phyloP scores from a whole-genome alignment of 768 basidiomycete genomes.

The Lactarius sp. region DNA sequence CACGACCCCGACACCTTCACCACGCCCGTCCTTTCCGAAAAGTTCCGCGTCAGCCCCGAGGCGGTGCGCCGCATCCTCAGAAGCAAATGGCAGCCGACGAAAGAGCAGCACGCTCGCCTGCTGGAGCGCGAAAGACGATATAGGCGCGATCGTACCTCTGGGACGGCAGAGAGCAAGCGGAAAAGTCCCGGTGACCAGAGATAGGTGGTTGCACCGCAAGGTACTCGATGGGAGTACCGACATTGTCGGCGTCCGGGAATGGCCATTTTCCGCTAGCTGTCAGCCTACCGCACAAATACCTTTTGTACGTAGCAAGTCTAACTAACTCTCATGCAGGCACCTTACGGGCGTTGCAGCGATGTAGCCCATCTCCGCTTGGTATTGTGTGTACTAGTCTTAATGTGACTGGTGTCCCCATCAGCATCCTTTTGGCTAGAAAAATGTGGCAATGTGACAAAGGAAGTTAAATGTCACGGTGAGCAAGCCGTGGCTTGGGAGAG shows the following conservation, averaged over 20 bases:
- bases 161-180: neutral
- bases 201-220: neutral
- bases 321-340: neutral
- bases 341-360: neutral
- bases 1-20: constrained; percentile 41
- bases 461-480: neutral
- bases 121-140: constrained; percentile 30
- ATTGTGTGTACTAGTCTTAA: neutral
- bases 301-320: constrained; percentile 1
- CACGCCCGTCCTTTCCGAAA: constrained; percentile 40
- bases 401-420: neutral
- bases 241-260: neutral
- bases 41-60: constrained; percentile 49
- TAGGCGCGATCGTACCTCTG: constrained; percentile 25
- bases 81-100: constrained; percentile 40
- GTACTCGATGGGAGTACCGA: neutral
- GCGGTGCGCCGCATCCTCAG: constrained; percentile 47
- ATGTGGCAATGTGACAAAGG: neutral
- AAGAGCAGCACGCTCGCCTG: constrained; percentile 32
- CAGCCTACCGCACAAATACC: neutral
- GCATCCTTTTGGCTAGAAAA: neutral
- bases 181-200: neutral
- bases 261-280: neutral
- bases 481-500: neutral
- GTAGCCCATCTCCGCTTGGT: neutral